Percentiles rank a stretch among this genome's conserved stretches.
These are phyloP conservation scores for Sporisorium reilianum DNA, from an alignment of 1,284 basidiomycete genomes.

Conservation along the genomic window DNA sequence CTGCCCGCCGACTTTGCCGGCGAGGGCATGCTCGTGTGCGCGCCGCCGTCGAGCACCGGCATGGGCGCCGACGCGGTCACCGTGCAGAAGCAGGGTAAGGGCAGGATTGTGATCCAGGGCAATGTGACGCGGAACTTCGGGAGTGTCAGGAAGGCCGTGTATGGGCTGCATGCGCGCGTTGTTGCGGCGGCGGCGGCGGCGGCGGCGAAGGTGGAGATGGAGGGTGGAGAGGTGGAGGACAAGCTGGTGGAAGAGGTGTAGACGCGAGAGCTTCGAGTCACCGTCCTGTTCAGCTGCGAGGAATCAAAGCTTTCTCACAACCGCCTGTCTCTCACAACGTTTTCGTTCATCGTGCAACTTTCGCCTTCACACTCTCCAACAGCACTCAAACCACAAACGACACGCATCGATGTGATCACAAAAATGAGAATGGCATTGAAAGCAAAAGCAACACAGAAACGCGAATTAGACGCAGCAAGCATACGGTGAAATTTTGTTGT, in stretches of 20 bases:
- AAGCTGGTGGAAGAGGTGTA: background rate
- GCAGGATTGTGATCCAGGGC: slow-evolving; percentile 65
- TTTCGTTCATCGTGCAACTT: no score
- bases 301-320: no score
- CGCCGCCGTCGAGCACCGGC: slow-evolving; percentile 20
- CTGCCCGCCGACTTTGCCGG: slow-evolving; percentile 68
- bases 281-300: no score
- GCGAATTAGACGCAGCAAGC: no score
- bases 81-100: slow-evolving; percentile 55
- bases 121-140: slow-evolving; percentile 55
- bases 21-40: slow-evolving; percentile 67
- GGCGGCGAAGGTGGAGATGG: background rate
- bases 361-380: no score
- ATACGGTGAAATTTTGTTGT: no score
- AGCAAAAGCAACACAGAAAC: no score
- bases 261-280: background rate
- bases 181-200: slow-evolving; percentile 2
- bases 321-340: no score
- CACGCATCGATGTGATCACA: no score
- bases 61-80: slow-evolving; percentile 48
- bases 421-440: no score
- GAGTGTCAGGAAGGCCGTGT: slow-evolving; percentile 58
- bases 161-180: slow-evolving; percentile 61
- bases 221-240: background rate
- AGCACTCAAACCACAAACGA: no score